Evolutionary conservation across 2,329 filamentous ascomycete species (phyloP).

Genomic region (Aureobasidium lini): DNA sequence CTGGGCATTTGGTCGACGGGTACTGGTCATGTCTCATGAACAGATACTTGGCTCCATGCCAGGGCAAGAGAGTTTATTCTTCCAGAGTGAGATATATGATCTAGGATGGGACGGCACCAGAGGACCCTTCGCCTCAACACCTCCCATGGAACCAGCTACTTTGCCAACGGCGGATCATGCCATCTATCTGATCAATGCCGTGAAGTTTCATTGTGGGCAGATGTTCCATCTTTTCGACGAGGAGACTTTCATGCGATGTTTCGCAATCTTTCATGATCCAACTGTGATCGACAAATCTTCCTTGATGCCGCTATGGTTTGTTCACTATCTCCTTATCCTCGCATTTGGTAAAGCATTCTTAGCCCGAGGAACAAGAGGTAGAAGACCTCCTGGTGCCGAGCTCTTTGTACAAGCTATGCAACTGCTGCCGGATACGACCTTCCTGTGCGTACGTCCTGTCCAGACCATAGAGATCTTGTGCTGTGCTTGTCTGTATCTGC

Average conservation of each 20-base stretch:
- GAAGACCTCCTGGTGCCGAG: slow-evolving; percentile 40
- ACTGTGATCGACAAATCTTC: slow-evolving; percentile 11
- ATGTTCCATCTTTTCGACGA: slow-evolving; percentile 51
- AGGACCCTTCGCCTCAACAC: background rate
- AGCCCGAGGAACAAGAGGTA: slow-evolving; percentile 9
- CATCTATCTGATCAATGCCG: slow-evolving; percentile 47
- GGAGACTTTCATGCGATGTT: slow-evolving; percentile 40
- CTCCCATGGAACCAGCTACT: slow-evolving; percentile 38
- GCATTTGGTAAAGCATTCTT: slow-evolving; percentile 51
- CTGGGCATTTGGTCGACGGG: slow-evolving; percentile 47
- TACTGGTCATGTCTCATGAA: slow-evolving; percentile 44
- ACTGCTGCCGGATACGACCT: slow-evolving; percentile 36
- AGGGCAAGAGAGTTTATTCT: slow-evolving; percentile 41
- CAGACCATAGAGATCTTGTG: slow-evolving; percentile 41
- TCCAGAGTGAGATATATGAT: background rate
- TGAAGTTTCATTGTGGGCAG: slow-evolving; percentile 50
- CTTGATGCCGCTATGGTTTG: slow-evolving; percentile 39
- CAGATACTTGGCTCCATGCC: slow-evolving; percentile 45
- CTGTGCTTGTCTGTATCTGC: slow-evolving; percentile 46
- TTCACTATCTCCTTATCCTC: slow-evolving; percentile 47
- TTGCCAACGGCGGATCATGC: slow-evolving; percentile 47
- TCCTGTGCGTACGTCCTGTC: slow-evolving; percentile 20
- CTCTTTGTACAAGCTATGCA: slow-evolving; percentile 41
- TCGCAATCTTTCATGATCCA: slow-evolving; percentile 35
- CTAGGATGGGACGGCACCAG: background rate